Evolutionary conservation across 768 basidiomycete genomes (phyloP).

Genomic region (Auriscalpium orientale): DNA sequence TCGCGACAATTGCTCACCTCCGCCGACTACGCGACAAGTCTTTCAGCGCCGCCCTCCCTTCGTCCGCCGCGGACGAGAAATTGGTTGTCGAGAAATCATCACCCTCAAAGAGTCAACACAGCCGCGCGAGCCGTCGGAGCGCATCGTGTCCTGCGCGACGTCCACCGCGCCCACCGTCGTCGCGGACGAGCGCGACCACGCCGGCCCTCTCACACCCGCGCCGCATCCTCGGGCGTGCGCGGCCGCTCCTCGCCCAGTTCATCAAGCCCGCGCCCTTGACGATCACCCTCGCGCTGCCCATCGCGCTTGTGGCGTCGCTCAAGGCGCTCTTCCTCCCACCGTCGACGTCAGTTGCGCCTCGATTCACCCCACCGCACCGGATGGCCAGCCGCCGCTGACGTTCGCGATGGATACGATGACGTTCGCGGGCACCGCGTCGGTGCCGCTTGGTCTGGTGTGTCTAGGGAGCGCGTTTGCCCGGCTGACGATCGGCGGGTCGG

Average conservation of each 20-base stretch:
- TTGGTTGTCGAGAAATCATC: no score
- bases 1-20: neutral
- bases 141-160: no score
- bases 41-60: neutral
- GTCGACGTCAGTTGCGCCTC: constrained; percentile 33
- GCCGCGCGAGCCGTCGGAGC: no score
- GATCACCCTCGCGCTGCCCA: constrained; percentile 46
- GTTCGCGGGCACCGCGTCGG: constrained; percentile 56
- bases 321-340: constrained; percentile 55
- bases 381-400: constrained; percentile 59
- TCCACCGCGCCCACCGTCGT: no score
- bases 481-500: constrained; percentile 39
- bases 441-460: constrained; percentile 55
- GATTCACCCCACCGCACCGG: constrained; percentile 36
- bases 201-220: neutral
- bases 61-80: neutral
- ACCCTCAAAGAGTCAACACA: no score
- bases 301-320: constrained; percentile 47
- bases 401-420: constrained; percentile 48
- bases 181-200: no score
- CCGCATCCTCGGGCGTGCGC: neutral
- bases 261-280: constrained; percentile 43
- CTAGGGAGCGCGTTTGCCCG: constrained; percentile 59
- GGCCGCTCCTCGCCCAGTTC: constrained; percentile 16
- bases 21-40: neutral